Evolutionary conservation across 495 filamentous ascomycete genomes (phyloP).

Genomic region (Penicillium lagena): DNA sequence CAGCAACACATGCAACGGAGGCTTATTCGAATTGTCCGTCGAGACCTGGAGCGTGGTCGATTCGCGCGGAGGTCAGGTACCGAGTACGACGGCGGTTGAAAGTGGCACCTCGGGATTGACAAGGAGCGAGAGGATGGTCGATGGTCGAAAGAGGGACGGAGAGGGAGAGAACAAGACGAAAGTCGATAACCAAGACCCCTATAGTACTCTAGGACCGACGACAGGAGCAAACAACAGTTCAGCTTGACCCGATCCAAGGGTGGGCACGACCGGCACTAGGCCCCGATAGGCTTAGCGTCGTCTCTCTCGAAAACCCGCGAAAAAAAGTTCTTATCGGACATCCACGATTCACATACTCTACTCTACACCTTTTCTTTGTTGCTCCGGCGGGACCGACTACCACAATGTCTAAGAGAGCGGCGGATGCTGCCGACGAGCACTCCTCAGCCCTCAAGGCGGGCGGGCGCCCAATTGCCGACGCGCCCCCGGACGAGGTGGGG

Average conservation of each 20-base stretch:
- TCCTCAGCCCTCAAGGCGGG: constrained; percentile 61
- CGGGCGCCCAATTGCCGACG: constrained; percentile 48
- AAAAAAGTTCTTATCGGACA: constrained; percentile 31
- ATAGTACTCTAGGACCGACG: constrained; percentile 1
- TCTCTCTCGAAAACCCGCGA: constrained; percentile 1
- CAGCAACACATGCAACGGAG: too few relatives aligned
- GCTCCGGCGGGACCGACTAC: too few relatives aligned
- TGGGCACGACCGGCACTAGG: constrained; percentile 31
- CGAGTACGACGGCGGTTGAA: too few relatives aligned
- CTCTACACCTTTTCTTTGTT: not conserved
- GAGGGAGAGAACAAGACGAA: not conserved
- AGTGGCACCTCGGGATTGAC: not conserved
- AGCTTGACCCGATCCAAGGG: not conserved
- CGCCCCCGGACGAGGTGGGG: constrained; percentile 58
- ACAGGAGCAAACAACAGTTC: not conserved
- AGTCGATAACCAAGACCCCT: too few relatives aligned
- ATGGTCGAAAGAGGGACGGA: not conserved
- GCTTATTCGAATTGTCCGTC: too few relatives aligned
- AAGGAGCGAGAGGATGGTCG: not conserved
- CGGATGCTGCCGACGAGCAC: constrained; percentile 48
- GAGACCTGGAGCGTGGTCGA: too few relatives aligned
- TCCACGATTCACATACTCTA: not conserved
- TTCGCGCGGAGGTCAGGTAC: too few relatives aligned
- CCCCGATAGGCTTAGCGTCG: constrained; percentile 32
- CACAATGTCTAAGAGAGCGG: constrained; percentile 67